Percentiles rank a stretch among this genome's conserved stretches.
Evolutionary conservation across 2,329 filamentous ascomycete species (phyloP).

Genomic region (Pseudogymnoascus sp.): DNA sequence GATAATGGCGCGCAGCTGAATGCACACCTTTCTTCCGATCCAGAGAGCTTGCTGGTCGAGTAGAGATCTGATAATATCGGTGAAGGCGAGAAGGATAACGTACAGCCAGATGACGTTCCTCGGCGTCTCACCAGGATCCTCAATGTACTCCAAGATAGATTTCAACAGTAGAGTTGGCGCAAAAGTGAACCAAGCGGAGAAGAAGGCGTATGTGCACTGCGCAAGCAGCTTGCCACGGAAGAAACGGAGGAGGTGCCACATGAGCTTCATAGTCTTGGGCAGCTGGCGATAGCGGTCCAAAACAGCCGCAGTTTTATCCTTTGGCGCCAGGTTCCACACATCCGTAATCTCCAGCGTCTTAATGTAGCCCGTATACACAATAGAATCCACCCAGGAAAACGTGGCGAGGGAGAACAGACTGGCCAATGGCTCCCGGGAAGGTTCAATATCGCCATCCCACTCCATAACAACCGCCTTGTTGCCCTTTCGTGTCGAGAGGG

Average conservation of each 20-base stretch:
- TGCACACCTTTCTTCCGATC: slow-evolving; percentile 90
- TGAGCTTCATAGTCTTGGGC: slow-evolving; percentile 71
- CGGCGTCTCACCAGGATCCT: slow-evolving; percentile 67
- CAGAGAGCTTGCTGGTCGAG: slow-evolving; percentile 81
- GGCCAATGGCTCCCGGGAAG: slow-evolving; percentile 77
- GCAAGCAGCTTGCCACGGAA: slow-evolving; percentile 70
- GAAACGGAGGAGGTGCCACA: slow-evolving; percentile 73
- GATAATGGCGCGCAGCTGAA: slow-evolving; percentile 86
- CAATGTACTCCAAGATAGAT: slow-evolving; percentile 89
- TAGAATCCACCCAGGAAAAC: slow-evolving; percentile 83
- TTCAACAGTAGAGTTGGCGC: slow-evolving; percentile 84
- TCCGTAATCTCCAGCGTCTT: slow-evolving; percentile 73
- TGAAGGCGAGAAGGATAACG: slow-evolving; percentile 79
- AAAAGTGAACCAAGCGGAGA: slow-evolving; percentile 80
- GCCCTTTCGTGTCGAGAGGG: slow-evolving; percentile 77
- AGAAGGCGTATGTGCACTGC: slow-evolving; percentile 72
- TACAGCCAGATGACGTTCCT: slow-evolving; percentile 91
- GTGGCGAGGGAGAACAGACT: slow-evolving; percentile 82
- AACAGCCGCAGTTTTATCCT: slow-evolving; percentile 77
- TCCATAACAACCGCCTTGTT: slow-evolving; percentile 84
- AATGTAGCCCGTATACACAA: slow-evolving; percentile 84
- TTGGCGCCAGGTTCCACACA: slow-evolving; percentile 86
- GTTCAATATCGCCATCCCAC: slow-evolving; percentile 81
- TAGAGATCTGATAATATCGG: slow-evolving; percentile 73
- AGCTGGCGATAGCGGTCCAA: slow-evolving; percentile 76